Conservation (phyloP, 495 filamentous ascomycete genomes). For the Neurospora sublineolata region DNA sequence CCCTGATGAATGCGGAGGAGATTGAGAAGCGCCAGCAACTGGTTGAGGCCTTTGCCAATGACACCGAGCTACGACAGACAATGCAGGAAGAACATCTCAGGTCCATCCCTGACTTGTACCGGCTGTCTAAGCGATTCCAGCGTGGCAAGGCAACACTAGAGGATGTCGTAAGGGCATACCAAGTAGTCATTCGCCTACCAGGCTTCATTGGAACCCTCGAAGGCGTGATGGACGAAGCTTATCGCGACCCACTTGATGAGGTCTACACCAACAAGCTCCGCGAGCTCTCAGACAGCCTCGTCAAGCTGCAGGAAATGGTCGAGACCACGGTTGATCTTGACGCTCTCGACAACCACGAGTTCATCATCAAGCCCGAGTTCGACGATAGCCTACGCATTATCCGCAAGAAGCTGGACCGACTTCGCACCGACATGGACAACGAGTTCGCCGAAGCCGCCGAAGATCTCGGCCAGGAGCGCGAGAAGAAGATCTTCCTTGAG, state of each 20-base stretch:
- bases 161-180: conserved; percentile 90
- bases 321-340: conserved; percentile 96
- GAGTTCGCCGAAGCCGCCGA: conserved; percentile 68
- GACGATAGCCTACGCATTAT: conserved; percentile 82
- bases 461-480: conserved; percentile 84
- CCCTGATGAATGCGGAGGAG: conserved; percentile 80
- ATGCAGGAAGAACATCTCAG: conserved; percentile 97
- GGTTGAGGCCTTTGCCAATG: conserved; percentile 87
- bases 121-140: conserved; percentile 89
- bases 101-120: conserved; percentile 88
- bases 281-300: conserved; percentile 64
- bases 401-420: conserved; percentile 77
- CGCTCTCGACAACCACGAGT: conserved; percentile 93
- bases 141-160: conserved; percentile 81
- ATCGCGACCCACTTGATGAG: conserved; percentile 74
- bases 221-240: conserved; percentile 89
- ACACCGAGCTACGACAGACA: conserved; percentile 87
- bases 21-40: conserved; percentile 89
- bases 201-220: conserved; percentile 82
- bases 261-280: conserved; percentile 78
- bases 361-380: conserved; percentile 97
- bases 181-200: conserved; percentile 83
- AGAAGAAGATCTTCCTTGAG: conserved; percentile 97
- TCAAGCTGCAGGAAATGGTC: conserved; percentile 92
- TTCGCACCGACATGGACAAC: conserved; percentile 68